These are phyloP conservation scores for Pisolithus marmoratus DNA, from an alignment of 768 basidiomycete genomes.

Conservation along the genomic window DNA sequence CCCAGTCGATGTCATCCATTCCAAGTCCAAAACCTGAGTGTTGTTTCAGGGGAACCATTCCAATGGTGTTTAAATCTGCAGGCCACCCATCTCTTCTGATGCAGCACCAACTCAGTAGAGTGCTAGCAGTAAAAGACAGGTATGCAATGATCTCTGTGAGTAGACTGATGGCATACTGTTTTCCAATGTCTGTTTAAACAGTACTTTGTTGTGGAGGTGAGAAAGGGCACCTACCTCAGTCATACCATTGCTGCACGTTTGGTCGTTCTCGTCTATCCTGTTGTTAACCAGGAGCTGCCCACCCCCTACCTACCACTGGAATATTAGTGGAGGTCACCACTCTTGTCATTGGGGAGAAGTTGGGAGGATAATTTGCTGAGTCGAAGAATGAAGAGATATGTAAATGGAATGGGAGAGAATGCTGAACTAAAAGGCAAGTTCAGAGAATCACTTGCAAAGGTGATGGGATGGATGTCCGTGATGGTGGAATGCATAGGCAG, in stretches of 20 bases:
- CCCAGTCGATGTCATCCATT: constrained; percentile 20
- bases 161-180: constrained; percentile 25
- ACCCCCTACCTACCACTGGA: constrained; percentile 84
- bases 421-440: constrained; percentile 35
- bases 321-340: constrained; percentile 69
- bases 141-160: constrained; percentile 31
- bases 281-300: constrained; percentile 39
- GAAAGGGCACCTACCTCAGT: constrained; percentile 31
- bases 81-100: constrained; percentile 24
- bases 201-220: constrained; percentile 18
- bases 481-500: constrained; percentile 33
- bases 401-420: constrained; percentile 31
- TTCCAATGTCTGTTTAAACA: background rate
- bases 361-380: constrained; percentile 20
- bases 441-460: constrained; percentile 21
- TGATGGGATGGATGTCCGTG: constrained; percentile 23
- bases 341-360: constrained; percentile 55
- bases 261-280: constrained; percentile 14
- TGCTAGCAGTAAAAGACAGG: constrained; percentile 24
- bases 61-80: constrained; percentile 19
- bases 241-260: constrained; percentile 12
- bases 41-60: constrained; percentile 3
- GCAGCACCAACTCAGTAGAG: constrained; percentile 29
- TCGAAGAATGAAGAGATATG: constrained; percentile 20
- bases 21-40: constrained; percentile 14